A percentile compares a stretch with the other conserved stretches of the same genome.
Conservation (phyloP, 495 filamentous ascomycete genomes). For the Daldinia bambusicola region DNA sequence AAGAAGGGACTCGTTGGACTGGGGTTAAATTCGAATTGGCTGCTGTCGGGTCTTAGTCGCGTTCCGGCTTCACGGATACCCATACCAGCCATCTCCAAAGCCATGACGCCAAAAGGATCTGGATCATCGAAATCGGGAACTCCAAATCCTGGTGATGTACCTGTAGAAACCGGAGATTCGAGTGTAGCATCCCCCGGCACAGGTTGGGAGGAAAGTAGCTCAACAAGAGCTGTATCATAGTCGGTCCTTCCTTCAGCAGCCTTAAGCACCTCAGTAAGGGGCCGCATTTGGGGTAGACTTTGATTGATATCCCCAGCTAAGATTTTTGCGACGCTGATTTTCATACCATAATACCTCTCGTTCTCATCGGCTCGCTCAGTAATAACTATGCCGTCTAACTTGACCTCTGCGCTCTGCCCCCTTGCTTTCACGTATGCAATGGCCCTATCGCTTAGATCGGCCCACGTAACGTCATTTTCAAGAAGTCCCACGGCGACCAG, state of each 20-base stretch:
- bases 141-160: conserved; percentile 67
- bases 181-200: conserved; percentile 80
- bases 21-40: conserved; percentile 82
- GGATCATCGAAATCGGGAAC: conserved; percentile 81
- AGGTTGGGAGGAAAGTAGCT: conserved; percentile 50
- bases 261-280: conserved; percentile 81
- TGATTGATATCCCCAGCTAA: conserved; percentile 79
- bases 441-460: conserved; percentile 69
- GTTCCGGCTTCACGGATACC: conserved; percentile 89
- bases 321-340: conserved; percentile 80
- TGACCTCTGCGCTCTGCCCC: conserved; percentile 83
- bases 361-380: conserved; percentile 90
- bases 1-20: conserved; percentile 81
- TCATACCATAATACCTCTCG: conserved; percentile 82
- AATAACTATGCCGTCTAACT: conserved; percentile 84
- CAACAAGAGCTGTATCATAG: conserved; percentile 68
- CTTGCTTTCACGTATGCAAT: conserved; percentile 90
- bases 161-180: conserved; percentile 54
- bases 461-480: conserved; percentile 77
- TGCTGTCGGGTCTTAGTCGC: conserved; percentile 71
- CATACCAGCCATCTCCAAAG: conserved; percentile 83
- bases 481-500: conserved; percentile 77
- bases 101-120: conserved; percentile 88
- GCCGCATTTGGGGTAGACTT: conserved; percentile 70
- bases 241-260: conserved; percentile 82